Percentiles rank a stretch among this genome's conserved stretches.
Evolutionary conservation across 2,329 filamentous ascomycete species (phyloP).

Genomic region (Tolypocladium tropicale): DNA sequence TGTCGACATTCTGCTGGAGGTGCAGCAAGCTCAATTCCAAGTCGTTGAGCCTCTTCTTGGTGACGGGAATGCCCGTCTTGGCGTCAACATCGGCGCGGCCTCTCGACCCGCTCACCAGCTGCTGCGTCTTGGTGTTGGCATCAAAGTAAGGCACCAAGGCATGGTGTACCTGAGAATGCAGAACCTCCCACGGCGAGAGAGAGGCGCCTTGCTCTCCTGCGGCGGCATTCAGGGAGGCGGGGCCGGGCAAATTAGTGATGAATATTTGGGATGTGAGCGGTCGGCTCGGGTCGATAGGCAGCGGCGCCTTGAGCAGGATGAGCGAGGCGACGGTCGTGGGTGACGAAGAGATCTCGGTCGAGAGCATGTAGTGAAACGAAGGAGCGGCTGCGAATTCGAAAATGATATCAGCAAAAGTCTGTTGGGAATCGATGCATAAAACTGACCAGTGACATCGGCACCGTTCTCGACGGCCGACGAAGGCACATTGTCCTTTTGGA

Average conservation of each 20-base stretch:
- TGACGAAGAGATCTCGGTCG: conserved; percentile 70
- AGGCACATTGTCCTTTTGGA: conserved; percentile 68
- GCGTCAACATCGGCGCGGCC: conserved; percentile 76
- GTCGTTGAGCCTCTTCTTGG: conserved; percentile 94
- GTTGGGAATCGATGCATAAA: neutral
- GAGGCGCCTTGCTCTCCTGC: conserved; percentile 61
- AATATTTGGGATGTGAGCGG: conserved; percentile 84
- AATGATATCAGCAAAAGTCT: conserved; percentile 2
- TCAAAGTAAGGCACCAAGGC: conserved; percentile 95
- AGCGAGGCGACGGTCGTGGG: conserved; percentile 77
- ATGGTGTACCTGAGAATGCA: conserved; percentile 86
- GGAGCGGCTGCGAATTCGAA: conserved; percentile 23
- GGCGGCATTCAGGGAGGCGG: conserved; percentile 57
- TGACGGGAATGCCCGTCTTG: conserved; percentile 91
- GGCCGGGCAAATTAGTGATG: conserved; percentile 82
- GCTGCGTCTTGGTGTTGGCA: conserved; percentile 79
- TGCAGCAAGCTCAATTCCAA: conserved; percentile 83
- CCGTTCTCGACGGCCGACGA: conserved; percentile 42
- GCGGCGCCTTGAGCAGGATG: conserved; percentile 80
- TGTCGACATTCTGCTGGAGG: conserved; percentile 95
- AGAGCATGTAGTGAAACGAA: conserved; percentile 67
- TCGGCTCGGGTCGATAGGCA: conserved; percentile 73
- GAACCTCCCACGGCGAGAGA: conserved; percentile 78
- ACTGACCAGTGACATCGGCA: conserved; percentile 32
- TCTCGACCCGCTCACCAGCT: conserved; percentile 53